Conservation (phyloP, 768 basidiomycete genomes). For the Boletus insuetus region DNA sequence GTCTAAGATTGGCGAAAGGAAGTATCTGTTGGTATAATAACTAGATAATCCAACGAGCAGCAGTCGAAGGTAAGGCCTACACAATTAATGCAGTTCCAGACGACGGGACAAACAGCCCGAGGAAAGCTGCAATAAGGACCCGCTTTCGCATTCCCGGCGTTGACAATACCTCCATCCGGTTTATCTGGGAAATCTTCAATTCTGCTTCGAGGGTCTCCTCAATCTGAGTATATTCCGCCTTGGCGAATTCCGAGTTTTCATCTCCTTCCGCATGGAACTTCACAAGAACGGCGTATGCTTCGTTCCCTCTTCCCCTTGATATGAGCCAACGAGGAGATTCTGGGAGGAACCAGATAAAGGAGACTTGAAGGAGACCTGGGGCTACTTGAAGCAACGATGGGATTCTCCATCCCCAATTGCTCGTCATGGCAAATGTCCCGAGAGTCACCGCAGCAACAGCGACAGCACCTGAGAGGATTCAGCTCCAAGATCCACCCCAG, state of each 20-base stretch:
- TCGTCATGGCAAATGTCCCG: constrained; percentile 58
- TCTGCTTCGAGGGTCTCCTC: constrained; percentile 46
- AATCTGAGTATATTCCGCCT: constrained; percentile 57
- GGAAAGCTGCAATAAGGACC: constrained; percentile 5
- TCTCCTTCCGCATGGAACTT: constrained; percentile 65
- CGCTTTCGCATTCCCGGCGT: constrained; percentile 18
- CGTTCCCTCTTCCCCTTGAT: constrained; percentile 49
- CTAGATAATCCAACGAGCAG: neutral
- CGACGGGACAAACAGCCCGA: constrained; percentile 15
- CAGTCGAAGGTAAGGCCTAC: neutral
- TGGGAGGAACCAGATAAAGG: constrained; percentile 56
- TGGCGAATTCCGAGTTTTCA: constrained; percentile 48
- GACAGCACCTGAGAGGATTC: constrained; percentile 11
- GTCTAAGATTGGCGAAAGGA: constrained; percentile 13
- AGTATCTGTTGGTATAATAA: constrained; percentile 4
- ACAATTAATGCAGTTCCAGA: constrained; percentile 8
- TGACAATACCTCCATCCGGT: neutral
- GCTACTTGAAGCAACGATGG: constrained; percentile 56
- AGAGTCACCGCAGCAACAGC: constrained; percentile 53
- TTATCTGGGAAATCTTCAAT: neutral
- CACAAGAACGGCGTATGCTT: constrained; percentile 46
- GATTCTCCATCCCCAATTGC: constrained; percentile 68
- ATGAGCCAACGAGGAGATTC: constrained; percentile 69
- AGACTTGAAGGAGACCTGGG: constrained; percentile 52
- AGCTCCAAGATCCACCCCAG: neutral